These are phyloP conservation scores for Dothideomycetes sp. DNA, from an alignment of 2,329 filamentous ascomycete species.

Conservation along the genomic window DNA sequence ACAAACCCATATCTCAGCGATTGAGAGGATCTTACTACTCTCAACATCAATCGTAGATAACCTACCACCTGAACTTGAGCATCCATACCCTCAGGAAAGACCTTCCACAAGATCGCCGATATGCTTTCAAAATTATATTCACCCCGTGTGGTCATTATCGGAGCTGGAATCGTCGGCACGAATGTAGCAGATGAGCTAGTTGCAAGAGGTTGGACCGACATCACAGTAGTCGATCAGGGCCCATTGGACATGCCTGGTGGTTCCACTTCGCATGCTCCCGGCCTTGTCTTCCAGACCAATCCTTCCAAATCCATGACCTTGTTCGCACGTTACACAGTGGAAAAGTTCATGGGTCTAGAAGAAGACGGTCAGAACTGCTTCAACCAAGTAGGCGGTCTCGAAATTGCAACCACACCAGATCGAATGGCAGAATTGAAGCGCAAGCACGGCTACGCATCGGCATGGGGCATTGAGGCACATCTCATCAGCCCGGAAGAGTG, in stretches of 20 bases:
- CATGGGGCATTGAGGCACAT: constrained; percentile 51
- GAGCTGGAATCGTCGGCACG: constrained; percentile 55
- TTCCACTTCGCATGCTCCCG: constrained; percentile 57
- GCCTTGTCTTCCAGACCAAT: constrained; percentile 56
- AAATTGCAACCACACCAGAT: constrained; percentile 52
- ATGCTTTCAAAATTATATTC: constrained; percentile 12
- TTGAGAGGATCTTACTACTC: not conserved
- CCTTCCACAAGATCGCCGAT: not conserved
- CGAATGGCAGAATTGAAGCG: constrained; percentile 53
- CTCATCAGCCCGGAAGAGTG: constrained; percentile 47
- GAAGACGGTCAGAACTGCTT: constrained; percentile 45
- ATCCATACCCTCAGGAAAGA: not conserved
- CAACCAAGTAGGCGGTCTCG: constrained; percentile 55
- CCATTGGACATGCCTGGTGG: constrained; percentile 54
- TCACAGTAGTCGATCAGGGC: constrained; percentile 57
- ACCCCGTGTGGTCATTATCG: constrained; percentile 50
- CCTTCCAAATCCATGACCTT: constrained; percentile 48
- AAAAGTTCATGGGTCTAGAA: constrained; percentile 49
- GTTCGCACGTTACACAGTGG: constrained; percentile 53
- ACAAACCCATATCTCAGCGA: not conserved
- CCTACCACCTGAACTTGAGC: not conserved
- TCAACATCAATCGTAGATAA: not conserved
- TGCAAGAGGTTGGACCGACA: constrained; percentile 52
- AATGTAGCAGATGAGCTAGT: constrained; percentile 58
- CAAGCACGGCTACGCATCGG: constrained; percentile 51